phyloP scores from a whole-genome alignment of 1,284 basidiomycete species.

The Sporisorium graminicola region DNA sequence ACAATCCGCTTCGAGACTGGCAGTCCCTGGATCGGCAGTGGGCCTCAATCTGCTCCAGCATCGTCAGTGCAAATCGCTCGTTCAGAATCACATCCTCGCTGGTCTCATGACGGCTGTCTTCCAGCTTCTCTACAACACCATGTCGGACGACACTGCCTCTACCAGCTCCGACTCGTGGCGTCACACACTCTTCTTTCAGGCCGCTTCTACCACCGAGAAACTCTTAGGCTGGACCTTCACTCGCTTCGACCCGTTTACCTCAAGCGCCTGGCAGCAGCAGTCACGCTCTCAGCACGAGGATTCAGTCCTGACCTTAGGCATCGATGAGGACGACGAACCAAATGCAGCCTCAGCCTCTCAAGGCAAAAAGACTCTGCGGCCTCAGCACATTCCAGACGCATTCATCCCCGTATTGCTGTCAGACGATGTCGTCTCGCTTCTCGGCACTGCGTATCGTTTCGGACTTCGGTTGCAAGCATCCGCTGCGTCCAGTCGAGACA shows the following conservation, averaged over 20 bases:
- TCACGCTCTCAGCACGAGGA: slow-evolving; percentile 29
- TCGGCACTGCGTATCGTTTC: slow-evolving; percentile 47
- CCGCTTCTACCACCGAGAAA: slow-evolving; percentile 50
- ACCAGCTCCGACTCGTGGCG: slow-evolving; percentile 22
- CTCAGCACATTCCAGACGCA: slow-evolving; percentile 33
- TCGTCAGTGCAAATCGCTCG: slow-evolving; percentile 58
- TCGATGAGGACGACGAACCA: slow-evolving; percentile 39
- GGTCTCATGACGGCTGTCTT: slow-evolving; percentile 48
- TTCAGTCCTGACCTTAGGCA: slow-evolving; percentile 19
- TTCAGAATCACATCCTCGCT: slow-evolving; percentile 51
- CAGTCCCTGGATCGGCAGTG: slow-evolving; percentile 39
- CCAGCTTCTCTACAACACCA: slow-evolving; percentile 48
- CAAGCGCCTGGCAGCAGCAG: slow-evolving; percentile 45
- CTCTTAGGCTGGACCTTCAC: slow-evolving; percentile 58
- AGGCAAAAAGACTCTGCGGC: slow-evolving; percentile 19
- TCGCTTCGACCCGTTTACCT: slow-evolving; percentile 47
- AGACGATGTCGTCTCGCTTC: slow-evolving; percentile 50
- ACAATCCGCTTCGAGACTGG: slow-evolving; percentile 27
- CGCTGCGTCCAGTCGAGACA: slow-evolving; percentile 30
- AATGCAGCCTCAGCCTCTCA: slow-evolving; percentile 5
- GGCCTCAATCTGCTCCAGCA: slow-evolving; percentile 56
- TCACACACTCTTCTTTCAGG: slow-evolving; percentile 41
- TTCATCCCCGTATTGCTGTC: slow-evolving; percentile 44
- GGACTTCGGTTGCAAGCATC: slow-evolving; percentile 28
- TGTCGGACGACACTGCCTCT: slow-evolving; percentile 30